Percentiles rank a stretch among this genome's conserved stretches.
phyloP scores from a whole-genome alignment of 495 filamentous ascomycete genomes.

The Cercophora scortea region DNA sequence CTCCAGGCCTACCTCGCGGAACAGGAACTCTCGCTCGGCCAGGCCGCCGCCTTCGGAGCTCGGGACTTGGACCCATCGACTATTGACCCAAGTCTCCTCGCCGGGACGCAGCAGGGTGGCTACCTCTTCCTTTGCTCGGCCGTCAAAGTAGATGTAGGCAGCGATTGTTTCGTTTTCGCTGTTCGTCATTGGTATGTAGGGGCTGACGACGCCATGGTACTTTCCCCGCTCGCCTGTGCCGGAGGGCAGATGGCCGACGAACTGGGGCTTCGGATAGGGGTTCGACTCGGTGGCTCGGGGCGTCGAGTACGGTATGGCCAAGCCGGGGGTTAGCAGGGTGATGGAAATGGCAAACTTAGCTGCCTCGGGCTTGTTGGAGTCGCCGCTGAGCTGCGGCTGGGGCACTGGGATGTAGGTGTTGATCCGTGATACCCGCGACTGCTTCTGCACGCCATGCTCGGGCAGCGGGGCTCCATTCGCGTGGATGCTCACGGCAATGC shows the following conservation, averaged over 20 bases:
- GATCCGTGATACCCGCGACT: conserved; percentile 83
- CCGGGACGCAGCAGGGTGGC: conserved; percentile 87
- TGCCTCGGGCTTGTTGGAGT: conserved; percentile 69
- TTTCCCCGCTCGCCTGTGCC: conserved; percentile 30
- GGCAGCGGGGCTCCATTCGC: conserved; percentile 79
- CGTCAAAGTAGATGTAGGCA: conserved; percentile 98
- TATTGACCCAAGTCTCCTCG: conserved; percentile 99
- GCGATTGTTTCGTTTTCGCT: conserved; percentile 94
- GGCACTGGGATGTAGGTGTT: conserved; percentile 95
- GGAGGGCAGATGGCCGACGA: conserved; percentile 61
- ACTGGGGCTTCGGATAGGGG: conserved; percentile 68
- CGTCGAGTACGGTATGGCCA: conserved; percentile 82
- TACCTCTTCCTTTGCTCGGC: conserved; percentile 90
- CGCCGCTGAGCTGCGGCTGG: conserved; percentile 65
- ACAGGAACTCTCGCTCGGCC: conserved; percentile 93
- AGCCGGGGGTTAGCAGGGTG: conserved; percentile 81
- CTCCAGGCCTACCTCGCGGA: conserved; percentile 94
- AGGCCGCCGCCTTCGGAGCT: conserved; percentile 86
- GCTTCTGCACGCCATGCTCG: conserved; percentile 91
- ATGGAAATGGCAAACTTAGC: conserved; percentile 96
- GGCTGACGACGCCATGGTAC: conserved; percentile 55
- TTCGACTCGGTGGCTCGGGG: conserved; percentile 65
- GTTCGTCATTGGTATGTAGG: conserved; percentile 81
- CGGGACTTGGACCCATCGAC: conserved; percentile 91
- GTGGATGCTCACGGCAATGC: conserved; percentile 93